phyloP scores from a whole-genome alignment of 2,329 filamentous ascomycete genomes.

The Fusarium sp. region DNA sequence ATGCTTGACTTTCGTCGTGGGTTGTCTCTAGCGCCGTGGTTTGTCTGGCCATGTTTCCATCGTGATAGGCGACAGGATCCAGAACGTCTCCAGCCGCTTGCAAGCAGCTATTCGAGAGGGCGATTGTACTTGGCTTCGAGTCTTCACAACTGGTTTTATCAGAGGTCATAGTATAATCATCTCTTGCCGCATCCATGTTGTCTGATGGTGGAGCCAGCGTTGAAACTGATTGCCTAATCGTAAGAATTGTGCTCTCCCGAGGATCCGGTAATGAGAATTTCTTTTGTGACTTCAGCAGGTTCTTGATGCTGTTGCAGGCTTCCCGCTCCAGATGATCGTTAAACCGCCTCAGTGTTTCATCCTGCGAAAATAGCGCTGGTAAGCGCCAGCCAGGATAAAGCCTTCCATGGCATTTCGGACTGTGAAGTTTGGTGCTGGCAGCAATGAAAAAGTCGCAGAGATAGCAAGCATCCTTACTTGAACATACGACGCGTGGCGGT shows the following conservation, averaged over 20 bases:
- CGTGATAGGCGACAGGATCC: not conserved
- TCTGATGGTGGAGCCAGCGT: not conserved
- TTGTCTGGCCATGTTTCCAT: not conserved
- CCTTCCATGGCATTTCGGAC: not conserved
- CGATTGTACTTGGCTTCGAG: not conserved
- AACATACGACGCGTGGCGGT: not conserved
- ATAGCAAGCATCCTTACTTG: not conserved
- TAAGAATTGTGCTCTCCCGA: not conserved
- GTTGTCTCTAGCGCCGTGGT: fast-evolving
- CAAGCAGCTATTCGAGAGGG: not conserved
- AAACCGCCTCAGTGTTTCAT: not conserved
- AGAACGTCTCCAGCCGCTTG: not conserved
- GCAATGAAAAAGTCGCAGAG: not conserved
- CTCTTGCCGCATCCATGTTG: not conserved
- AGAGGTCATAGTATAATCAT: not conserved
- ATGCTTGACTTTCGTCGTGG: not conserved
- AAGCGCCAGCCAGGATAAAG: not conserved
- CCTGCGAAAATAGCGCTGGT: too few relatives aligned
- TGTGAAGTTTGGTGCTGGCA: not conserved
- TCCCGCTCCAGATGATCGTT: not conserved
- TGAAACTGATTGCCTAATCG: not conserved
- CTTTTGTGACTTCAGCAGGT: not conserved
- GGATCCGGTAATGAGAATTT: not conserved
- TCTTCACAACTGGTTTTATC: not conserved
- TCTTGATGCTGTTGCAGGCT: not conserved